Conservation (phyloP, 257 asterid species). For the Solanum sejunctum region DNA sequence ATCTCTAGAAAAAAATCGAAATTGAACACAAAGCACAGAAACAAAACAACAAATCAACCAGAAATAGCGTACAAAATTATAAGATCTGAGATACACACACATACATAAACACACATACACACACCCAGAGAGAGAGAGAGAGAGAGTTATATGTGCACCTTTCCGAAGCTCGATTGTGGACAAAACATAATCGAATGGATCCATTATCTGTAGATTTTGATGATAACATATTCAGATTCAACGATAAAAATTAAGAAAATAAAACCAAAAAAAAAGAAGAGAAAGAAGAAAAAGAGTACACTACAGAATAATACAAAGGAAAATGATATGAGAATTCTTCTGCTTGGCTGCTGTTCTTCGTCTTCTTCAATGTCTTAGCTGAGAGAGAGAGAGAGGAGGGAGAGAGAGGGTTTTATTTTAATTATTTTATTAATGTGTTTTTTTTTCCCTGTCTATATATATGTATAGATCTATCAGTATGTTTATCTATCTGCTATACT, state of each 20-base stretch:
- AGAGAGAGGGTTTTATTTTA: not conserved
- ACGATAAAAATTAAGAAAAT: constrained; percentile 3
- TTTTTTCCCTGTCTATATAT: not conserved
- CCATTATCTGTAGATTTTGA: constrained; percentile 26
- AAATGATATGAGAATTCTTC: constrained; percentile 10
- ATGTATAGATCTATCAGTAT: not conserved
- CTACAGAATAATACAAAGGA: not conserved
- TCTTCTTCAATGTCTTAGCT: constrained; percentile 8
- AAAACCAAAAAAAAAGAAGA: not conserved
- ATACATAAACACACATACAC: no score
- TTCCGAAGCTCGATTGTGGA: constrained; percentile 38
- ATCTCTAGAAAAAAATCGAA: constrained; percentile 21
- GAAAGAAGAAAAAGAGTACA: not conserved
- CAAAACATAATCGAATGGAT: constrained; percentile 30
- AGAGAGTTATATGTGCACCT: constrained; percentile 27
- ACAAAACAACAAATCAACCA: not conserved
- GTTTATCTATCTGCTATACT: not conserved
- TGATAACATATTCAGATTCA: constrained; percentile 17
- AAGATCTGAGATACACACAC: not conserved
- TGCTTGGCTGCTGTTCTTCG: not conserved
- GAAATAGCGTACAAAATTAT: not conserved
- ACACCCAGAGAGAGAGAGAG: no score
- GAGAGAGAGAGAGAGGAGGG: not conserved
- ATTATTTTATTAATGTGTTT: not conserved
- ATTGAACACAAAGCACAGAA: not conserved